Conservation (phyloP, 1,284 basidiomycete genomes). For the Cryptococcus sp. region DNA sequence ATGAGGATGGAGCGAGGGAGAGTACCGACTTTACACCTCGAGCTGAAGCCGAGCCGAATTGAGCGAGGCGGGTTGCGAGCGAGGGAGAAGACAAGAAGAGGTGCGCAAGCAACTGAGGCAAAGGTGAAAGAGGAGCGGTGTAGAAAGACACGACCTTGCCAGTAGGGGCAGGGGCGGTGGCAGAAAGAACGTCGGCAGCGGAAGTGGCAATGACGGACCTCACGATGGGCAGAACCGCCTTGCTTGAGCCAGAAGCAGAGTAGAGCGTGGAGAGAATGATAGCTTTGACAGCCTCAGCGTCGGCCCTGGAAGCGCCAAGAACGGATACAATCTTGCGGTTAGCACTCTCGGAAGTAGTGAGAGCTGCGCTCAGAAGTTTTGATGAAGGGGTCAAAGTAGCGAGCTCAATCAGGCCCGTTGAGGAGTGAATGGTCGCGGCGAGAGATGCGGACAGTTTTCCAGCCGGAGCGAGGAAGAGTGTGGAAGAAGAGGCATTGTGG, state of each 20-base stretch:
- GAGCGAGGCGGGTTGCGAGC: slow-evolving; percentile 44
- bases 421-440: slow-evolving; percentile 17
- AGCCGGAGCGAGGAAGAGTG: slow-evolving; percentile 41
- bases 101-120: slow-evolving; percentile 50
- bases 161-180: slow-evolving; percentile 15
- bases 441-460: slow-evolving; percentile 37
- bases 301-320: slow-evolving; percentile 38
- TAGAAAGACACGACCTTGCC: slow-evolving; percentile 55
- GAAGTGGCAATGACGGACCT: slow-evolving; percentile 40
- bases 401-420: slow-evolving; percentile 38
- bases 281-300: slow-evolving; percentile 47
- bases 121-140: slow-evolving; percentile 45
- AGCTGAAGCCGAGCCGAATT: slow-evolving; percentile 48
- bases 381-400: slow-evolving; percentile 43
- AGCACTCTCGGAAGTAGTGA: slow-evolving; percentile 25
- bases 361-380: slow-evolving; percentile 35
- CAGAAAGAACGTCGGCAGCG: slow-evolving; percentile 14
- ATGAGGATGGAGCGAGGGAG: slow-evolving; percentile 34
- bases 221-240: slow-evolving; percentile 44
- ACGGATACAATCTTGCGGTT: slow-evolving; percentile 40
- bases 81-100: slow-evolving; percentile 52
- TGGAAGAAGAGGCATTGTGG: slow-evolving; percentile 23
- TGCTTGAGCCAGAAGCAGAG: slow-evolving; percentile 45
- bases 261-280: slow-evolving; percentile 45
- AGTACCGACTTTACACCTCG: slow-evolving; percentile 52